phyloP scores from a whole-genome alignment of 345 rosid genomes.

The Zanthoxylum bungeanum region DNA sequence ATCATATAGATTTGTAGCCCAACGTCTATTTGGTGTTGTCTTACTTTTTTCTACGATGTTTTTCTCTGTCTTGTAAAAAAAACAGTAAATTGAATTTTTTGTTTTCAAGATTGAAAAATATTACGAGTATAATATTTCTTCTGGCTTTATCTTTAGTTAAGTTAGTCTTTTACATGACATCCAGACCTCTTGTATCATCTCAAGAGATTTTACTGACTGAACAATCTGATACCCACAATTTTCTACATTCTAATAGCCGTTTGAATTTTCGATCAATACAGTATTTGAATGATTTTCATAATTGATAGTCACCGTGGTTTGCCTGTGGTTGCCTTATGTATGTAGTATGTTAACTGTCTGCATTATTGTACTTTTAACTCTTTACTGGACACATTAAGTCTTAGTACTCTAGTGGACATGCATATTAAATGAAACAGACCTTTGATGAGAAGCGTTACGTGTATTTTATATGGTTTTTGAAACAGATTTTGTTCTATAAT shows the following conservation, averaged over 20 bases:
- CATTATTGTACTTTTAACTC: not conserved
- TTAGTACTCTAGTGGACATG: not conserved
- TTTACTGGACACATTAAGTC: not conserved
- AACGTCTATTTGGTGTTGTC: not conserved
- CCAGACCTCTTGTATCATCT: not conserved
- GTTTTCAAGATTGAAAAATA: not conserved
- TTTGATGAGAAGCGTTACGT: not conserved
- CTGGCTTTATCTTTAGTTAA: not conserved
- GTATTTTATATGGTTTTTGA: constrained; percentile 10
- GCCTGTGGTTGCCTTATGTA: not conserved
- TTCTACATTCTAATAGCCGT: not conserved
- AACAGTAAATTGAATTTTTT: not conserved
- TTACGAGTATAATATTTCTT: not conserved
- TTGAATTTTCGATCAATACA: not conserved
- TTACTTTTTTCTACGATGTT: too few species aligned
- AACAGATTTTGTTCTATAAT: constrained; percentile 17
- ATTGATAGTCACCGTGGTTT: not conserved
- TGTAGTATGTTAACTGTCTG: not conserved
- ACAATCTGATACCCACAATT: not conserved
- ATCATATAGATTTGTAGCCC: not conserved
- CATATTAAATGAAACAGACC: not conserved
- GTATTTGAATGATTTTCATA: not conserved
- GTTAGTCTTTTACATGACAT: not conserved
- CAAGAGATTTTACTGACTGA: not conserved
- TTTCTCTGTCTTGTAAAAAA: not conserved